phyloP scores from a whole-genome alignment of 345 rosid genomes.

The Stellera chamaejasme region DNA sequence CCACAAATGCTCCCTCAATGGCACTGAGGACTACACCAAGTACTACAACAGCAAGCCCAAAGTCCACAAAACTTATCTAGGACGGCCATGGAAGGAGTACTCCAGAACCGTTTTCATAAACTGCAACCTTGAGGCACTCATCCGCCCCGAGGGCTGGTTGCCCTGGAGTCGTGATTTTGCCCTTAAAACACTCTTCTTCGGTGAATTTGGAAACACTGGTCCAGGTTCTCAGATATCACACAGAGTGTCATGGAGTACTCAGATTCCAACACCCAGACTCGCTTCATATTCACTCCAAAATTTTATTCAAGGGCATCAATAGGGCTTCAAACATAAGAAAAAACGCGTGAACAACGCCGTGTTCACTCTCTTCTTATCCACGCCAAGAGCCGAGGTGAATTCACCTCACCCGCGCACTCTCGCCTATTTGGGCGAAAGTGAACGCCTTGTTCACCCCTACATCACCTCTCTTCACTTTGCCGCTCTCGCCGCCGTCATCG shows the following conservation, averaged over 20 bases:
- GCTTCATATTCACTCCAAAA: conserved; percentile 46
- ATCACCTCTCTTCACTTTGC: no score
- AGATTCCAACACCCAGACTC: conserved; percentile 45
- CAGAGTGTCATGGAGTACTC: conserved; percentile 77
- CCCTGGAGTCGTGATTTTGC: conserved; percentile 21
- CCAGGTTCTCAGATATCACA: conserved; percentile 26
- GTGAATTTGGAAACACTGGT: conserved; percentile 27
- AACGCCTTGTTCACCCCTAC: no score
- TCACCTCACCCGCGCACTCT: no score
- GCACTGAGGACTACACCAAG: conserved; percentile 70
- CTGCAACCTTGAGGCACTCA: conserved; percentile 17
- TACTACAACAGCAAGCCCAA: conserved; percentile 45
- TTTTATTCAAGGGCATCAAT: conserved; percentile 80
- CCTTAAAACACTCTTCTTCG: conserved; percentile 21
- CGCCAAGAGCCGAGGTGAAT: no score
- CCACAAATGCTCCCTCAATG: conserved; percentile 60
- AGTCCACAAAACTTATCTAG: conserved; percentile 36
- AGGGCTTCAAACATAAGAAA: no score
- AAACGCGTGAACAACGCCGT: no score
- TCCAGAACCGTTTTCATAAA: conserved; percentile 29
- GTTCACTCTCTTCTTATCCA: no score
- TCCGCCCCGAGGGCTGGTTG: conserved; percentile 25
- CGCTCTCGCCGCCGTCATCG: no score
- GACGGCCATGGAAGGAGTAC: conserved; percentile 34
- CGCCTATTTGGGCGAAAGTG: no score